Evolutionary conservation across 129 eudicot genomes (phyloP), one percentile per base, ranked within the genome.

Genomic region (Deinandra increscens): DNA sequence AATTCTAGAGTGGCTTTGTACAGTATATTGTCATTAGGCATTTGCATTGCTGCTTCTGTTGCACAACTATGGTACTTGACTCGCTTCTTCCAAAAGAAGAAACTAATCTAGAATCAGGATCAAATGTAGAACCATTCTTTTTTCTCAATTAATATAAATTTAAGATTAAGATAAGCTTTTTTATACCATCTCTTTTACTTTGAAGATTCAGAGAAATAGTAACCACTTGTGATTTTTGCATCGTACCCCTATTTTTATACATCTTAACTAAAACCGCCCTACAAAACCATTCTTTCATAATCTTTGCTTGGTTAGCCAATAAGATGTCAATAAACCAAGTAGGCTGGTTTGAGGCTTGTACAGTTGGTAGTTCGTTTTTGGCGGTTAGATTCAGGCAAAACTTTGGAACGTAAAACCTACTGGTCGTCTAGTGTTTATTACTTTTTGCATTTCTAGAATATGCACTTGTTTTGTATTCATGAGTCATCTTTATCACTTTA

Each of bases 51-150:
- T 38, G 93, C 69, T 63, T 85, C 97, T 22, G 69, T 65, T 49
- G 66, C 76, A 78, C 97, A 91, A 78, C 65, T 91, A 64, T 80
- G 75, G 81, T 83, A 85, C 80, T 80, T 88, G 80, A 91, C 84
- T 78, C 88, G 78, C 45, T 91, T 81, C 75, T 91, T 91, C 85
- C 90, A 83, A 75, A 91, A 91, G 97, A 91, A 88, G 89, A 91
- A 91, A 83, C 87, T 91, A 51, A 88, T 91, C 43, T 91, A 87
- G 90, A 64, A n/a, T 56, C 74, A 61, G 73, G 70, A 76, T 72
- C 44, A 75, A 26, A 50, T 23, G 23, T 66, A 83, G 58, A 71
- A 22, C 56, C 11, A 62, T 65, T 53, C 15, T 53, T 65, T 72
- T 22, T 46, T 37, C 3, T 51, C 29, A 31, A 23, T 50, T 61